Evolutionary conservation across 1,284 basidiomycete genomes (phyloP), one percentile per base, ranked within the genome.

Genomic region (Pseudomicrostroma phylloplanum): DNA sequence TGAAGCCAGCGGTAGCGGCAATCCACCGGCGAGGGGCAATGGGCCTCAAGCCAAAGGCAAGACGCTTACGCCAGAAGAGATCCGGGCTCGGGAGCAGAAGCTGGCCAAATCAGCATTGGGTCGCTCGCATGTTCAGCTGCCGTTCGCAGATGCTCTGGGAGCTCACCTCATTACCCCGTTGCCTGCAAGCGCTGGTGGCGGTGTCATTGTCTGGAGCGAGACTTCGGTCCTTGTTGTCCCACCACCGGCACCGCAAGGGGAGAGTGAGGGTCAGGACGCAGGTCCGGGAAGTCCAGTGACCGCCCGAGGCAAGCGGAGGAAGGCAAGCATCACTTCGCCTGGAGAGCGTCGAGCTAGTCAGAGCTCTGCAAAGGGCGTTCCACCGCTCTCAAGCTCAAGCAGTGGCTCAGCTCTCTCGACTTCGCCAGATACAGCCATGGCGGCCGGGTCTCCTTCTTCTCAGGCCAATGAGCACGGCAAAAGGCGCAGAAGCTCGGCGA

Each of bases 121-220:
- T 17, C 61, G 67, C n/a, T 67, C 69, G n/a, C 76, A 77, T 39
- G 76, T 78, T 0, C 75, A 74, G 9, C 48, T 78, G 17, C 73
- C 75, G 0, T 60, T 59, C 8, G 60, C 64, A 19, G 76, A 77
- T 48, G 76, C 75, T 3, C 54, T 67, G 2, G 71, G 72, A 1
- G 74, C 74, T 0, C 74, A 76, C 55, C 60, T 65, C 46, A 30
- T 77, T 1, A 62, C 68, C 9, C 64, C 69, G 6, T 56, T 75
- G 0, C 74, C 76, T 3, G 67, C 71, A 11, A 26, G 55, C 2
- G 67, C 69, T 1, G 76, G 75, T 4, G 74, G 71, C 19, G 75
- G 73, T 25, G 71, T 78, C 6, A 60, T 78, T 23, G 65, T 78
- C 43, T 77, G 76, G 59, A 66, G 66, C 26, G 75, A 76, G 55